Evolutionary conservation across 441 rosid genomes (phyloP).

Genomic region (Syzygium malaccense): DNA sequence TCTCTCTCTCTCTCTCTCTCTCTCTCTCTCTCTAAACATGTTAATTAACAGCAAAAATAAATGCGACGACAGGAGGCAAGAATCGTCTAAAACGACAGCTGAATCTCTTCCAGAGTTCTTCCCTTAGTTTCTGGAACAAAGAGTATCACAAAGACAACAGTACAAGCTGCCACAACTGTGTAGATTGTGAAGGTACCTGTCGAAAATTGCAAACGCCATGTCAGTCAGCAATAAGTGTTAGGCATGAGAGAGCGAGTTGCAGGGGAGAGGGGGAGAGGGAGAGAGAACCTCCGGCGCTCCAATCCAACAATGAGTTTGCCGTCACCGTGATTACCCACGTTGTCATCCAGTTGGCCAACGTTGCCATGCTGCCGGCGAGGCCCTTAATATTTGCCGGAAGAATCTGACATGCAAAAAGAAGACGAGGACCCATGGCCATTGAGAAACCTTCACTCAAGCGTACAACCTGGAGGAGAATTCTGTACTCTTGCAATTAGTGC

Average conservation of each 20-base stretch:
- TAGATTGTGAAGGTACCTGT: constrained; percentile 44
- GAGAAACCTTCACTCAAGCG: neutral
- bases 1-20: neutral
- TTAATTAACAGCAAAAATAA: neutral
- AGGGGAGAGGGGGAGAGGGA: neutral
- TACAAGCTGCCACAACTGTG: neutral
- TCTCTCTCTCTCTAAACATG: neutral
- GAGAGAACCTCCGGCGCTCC: constrained; percentile 74
- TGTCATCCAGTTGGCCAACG: constrained; percentile 60
- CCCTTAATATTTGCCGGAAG: constrained; percentile 83
- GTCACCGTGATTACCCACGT: constrained; percentile 67
- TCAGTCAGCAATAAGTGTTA: neutral
- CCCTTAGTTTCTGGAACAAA: neutral
- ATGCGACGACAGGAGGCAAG: neutral
- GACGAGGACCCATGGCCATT: neutral
- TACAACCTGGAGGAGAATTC: neutral
- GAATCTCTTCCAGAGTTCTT: neutral
- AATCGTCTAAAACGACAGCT: neutral
- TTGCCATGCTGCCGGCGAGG: constrained; percentile 86
- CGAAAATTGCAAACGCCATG: neutral
- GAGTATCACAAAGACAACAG: neutral
- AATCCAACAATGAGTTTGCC: constrained; percentile 69
- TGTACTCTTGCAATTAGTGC: neutral
- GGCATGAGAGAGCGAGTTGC: neutral
- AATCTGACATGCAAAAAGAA: constrained; percentile 42